Percentiles rank a stretch among this genome's conserved stretches.
Conservation (phyloP, 768 basidiomycete species). For the Russula foetens region DNA sequence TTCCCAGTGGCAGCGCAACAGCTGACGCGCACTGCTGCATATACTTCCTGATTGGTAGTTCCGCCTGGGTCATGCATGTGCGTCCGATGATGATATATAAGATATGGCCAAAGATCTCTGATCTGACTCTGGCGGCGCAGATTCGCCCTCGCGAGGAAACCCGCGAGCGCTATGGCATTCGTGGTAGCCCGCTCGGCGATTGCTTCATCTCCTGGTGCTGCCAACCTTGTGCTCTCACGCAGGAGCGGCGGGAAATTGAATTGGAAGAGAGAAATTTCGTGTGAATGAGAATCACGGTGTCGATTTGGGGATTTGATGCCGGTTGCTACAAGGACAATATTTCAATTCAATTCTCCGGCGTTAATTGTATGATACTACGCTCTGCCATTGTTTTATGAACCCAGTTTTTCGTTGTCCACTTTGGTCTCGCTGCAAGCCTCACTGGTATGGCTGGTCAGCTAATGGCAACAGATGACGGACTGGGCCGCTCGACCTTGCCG, state of each 20-base stretch:
- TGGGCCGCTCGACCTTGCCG: too few species aligned
- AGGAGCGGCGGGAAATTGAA: conserved; percentile 40
- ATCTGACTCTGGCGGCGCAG: background rate
- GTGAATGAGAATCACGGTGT: background rate
- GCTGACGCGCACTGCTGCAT: background rate
- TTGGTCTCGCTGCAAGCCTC: too few species aligned
- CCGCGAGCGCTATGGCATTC: conserved; percentile 39
- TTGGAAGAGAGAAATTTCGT: conserved; percentile 36
- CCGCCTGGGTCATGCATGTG: background rate
- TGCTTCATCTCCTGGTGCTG: conserved; percentile 37
- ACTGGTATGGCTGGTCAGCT: too few species aligned
- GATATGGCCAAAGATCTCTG: background rate
- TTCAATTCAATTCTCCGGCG: too few species aligned
- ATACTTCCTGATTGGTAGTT: background rate
- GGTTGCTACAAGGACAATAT: too few species aligned
- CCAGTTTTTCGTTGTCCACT: too few species aligned
- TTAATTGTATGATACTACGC: too few species aligned
- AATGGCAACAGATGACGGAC: too few species aligned
- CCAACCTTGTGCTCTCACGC: conserved; percentile 39
- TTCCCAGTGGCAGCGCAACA: conserved; percentile 9
- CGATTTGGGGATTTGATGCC: too few species aligned
- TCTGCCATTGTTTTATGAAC: too few species aligned
- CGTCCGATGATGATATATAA: background rate
- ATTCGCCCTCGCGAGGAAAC: conserved; percentile 15
- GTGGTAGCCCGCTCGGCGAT: conserved; percentile 35